Conservation (phyloP, 1,284 basidiomycete species). For the Tylopilus sp. region DNA sequence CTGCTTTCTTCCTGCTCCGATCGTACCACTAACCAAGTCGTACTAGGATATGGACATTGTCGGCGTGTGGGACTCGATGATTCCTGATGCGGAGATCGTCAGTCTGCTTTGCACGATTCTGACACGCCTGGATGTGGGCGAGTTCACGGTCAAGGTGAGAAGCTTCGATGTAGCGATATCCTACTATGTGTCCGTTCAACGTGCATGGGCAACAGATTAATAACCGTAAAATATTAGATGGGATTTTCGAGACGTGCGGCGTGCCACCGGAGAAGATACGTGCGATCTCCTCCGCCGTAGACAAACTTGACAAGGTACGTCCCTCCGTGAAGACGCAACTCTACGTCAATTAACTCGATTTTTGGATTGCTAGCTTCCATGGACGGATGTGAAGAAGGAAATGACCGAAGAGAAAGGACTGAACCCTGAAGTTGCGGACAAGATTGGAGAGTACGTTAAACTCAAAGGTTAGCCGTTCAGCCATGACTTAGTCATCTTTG, state of each 20-base stretch:
- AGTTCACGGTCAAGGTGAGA: slow-evolving; percentile 88
- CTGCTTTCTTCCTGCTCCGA: background rate
- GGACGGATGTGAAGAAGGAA: slow-evolving; percentile 91
- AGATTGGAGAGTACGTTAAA: slow-evolving; percentile 96
- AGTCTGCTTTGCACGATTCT: slow-evolving; percentile 82
- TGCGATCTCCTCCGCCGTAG: slow-evolving; percentile 94
- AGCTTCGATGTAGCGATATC: background rate
- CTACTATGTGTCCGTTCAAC: background rate
- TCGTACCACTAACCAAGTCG: background rate
- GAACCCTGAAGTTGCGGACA: slow-evolving; percentile 81
- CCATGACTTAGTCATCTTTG: background rate
- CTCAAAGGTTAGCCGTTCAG: slow-evolving; percentile 65
- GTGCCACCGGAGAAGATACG: slow-evolving; percentile 91
- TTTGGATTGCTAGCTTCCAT: slow-evolving; percentile 56
- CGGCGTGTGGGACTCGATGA: slow-evolving; percentile 94
- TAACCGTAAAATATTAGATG: slow-evolving; percentile 96
- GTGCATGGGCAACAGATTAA: slow-evolving; percentile 61
- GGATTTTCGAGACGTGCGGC: slow-evolving; percentile 95
- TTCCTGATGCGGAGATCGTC: slow-evolving; percentile 93
- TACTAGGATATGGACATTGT: slow-evolving; percentile 90
- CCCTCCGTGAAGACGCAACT: background rate
- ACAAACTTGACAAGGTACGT: slow-evolving; percentile 94
- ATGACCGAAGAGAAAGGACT: slow-evolving; percentile 97
- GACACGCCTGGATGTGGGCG: slow-evolving; percentile 82
- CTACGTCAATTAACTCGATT: background rate